These are phyloP conservation scores for Hypocrella siamensis DNA, from an alignment of 2,329 filamentous ascomycete genomes.

Conservation along the genomic window DNA sequence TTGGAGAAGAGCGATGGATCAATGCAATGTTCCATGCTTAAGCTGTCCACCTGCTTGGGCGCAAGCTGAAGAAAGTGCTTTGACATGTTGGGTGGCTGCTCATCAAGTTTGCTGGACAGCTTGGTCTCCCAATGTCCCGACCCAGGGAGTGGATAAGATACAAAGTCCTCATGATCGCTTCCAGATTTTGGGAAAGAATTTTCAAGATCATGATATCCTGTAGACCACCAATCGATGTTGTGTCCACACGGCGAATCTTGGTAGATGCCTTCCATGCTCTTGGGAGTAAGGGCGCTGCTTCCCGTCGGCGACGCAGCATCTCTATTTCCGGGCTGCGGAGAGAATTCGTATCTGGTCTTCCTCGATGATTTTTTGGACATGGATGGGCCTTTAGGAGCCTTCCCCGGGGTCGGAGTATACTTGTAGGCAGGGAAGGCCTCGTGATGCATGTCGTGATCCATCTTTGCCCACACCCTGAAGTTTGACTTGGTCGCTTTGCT, in stretches of 20 bases:
- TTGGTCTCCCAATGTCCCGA: slow-evolving; percentile 1
- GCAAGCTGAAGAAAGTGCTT: not conserved
- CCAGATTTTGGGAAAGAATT: not conserved
- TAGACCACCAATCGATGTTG: slow-evolving; percentile 1
- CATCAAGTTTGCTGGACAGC: not conserved
- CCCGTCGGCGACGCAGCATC: not conserved
- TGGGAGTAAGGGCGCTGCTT: not conserved
- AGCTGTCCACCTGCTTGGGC: not conserved
- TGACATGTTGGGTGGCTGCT: not conserved
- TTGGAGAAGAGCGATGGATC: slow-evolving; percentile 3
- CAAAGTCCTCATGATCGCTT: slow-evolving; percentile 1
- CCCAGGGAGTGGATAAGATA: not conserved
- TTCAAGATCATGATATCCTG: not conserved
- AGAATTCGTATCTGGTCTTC: slow-evolving; percentile 20
- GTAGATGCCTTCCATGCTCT: not conserved
- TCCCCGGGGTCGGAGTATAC: slow-evolving; percentile 68
- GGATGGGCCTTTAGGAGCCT: slow-evolving; percentile 14
- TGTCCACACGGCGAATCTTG: not conserved
- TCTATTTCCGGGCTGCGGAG: slow-evolving; percentile 18
- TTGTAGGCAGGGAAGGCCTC: slow-evolving; percentile 83
- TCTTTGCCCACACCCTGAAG: slow-evolving; percentile 64
- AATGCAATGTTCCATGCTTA: slow-evolving; percentile 2
- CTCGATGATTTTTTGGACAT: slow-evolving; percentile 2
- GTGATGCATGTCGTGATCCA: slow-evolving; percentile 74
- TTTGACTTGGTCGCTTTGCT: slow-evolving; percentile 53